Evolutionary conservation across 306 rosid genomes (phyloP), one percentile per base, ranked within the genome.

Genomic region (Prinsepia uniflora): DNA sequence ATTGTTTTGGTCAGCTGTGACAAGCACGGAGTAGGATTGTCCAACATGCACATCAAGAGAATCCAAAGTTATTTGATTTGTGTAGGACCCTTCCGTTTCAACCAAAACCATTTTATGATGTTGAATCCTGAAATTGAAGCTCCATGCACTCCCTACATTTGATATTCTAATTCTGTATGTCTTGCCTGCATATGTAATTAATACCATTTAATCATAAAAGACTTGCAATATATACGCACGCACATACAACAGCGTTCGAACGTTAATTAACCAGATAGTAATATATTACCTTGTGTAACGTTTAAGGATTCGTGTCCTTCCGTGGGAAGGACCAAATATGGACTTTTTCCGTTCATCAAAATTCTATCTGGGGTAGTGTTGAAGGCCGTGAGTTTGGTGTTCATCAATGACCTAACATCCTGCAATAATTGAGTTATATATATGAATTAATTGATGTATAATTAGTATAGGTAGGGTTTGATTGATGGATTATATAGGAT

Each of bases 11-110:
- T 84, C 56, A 34, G 86, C 82, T n/a, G 86, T 84, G 71, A 90
- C 87, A 64, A 90, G 89, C 63, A 90, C 84, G 40, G 86, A 80
- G 76, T 85, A 87, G 70, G 96, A 87, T 81, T 90, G 89, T 36
- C 96, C 96, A n/a, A 90, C 84, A 71, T 90, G 96, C 56, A 86
- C 82, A 77, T 86, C 93, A 63, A 90, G 84, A 63, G 91, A 81
- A n/a, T 84, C 84, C 67, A 85, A 15, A 43, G 57, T 24, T 19
- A 78, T 84, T 69, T 82, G 78, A 74, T 72, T 74, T 8, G 82
- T 84, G 68, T 87, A 84, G 30, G 91, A 90, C 46, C 96, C 96
- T 81, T 90, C 96, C 62, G 87, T 86, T 83, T 87, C 96, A 34
- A 86, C 89, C 72, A 86, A 22, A 59, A 75, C 70, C 72, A 90